These are phyloP conservation scores for Themeda triandra DNA, from an alignment of 176 grass and related monocot genomes.

Conservation along the genomic window DNA sequence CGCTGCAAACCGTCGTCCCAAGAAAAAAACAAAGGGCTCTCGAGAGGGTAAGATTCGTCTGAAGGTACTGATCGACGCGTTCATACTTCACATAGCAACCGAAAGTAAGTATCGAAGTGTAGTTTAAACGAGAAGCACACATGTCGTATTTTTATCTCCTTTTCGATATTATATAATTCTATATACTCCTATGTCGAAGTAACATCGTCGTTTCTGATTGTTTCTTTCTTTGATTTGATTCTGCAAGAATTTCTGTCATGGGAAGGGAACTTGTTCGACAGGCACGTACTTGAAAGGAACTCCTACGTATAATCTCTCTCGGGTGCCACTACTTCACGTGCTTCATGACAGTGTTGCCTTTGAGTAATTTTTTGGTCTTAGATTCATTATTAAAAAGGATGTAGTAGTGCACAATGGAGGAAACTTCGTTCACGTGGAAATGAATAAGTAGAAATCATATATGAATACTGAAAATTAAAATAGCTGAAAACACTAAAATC, in stretches of 20 bases:
- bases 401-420: not conserved
- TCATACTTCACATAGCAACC: too few relatives aligned
- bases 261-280: constrained; percentile 17
- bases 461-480: too few relatives aligned
- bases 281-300: not conserved
- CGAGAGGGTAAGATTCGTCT: too few relatives aligned
- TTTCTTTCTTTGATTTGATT: not conserved
- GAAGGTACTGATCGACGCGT: too few relatives aligned
- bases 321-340: constrained; percentile 6
- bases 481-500: too few relatives aligned
- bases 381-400: not conserved
- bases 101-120: too few relatives aligned
- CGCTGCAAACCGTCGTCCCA: not conserved
- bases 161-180: not conserved
- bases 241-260: not conserved
- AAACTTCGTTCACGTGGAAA: not conserved
- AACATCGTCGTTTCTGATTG: not conserved
- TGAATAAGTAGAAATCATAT: too few relatives aligned
- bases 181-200: too few relatives aligned
- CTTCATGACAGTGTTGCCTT: constrained; percentile 8
- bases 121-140: not conserved
- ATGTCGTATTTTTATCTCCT: not conserved
- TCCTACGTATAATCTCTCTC: not conserved
- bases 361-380: not conserved
- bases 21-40: not conserved